A percentile compares a stretch with the other conserved stretches of the same genome.
Evolutionary conservation across 2,329 filamentous ascomycete genomes (phyloP).

Genomic region (Pseudocercospora fuligena): DNA sequence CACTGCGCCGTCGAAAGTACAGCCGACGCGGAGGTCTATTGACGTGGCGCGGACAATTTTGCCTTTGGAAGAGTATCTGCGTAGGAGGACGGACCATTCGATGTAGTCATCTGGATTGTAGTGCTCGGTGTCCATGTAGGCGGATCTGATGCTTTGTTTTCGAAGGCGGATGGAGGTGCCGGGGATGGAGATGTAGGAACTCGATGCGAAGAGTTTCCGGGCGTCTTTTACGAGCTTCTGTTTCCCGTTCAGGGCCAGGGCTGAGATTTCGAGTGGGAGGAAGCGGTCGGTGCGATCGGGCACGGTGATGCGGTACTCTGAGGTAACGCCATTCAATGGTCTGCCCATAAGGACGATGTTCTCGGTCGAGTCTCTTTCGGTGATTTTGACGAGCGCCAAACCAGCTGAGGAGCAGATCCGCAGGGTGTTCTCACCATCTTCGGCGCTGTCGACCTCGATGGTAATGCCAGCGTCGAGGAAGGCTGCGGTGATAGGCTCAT

Average conservation of each 20-base stretch:
- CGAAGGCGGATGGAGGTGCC: constrained; percentile 46
- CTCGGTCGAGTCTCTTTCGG: not conserved
- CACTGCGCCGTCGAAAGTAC: constrained; percentile 51
- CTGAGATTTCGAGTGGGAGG: constrained; percentile 15
- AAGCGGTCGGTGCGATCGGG: constrained; percentile 6
- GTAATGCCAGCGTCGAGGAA: constrained; percentile 10
- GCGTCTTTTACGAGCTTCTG: constrained; percentile 40
- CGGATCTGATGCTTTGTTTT: constrained; percentile 43
- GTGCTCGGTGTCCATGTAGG: constrained; percentile 24
- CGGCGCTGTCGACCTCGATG: constrained; percentile 2
- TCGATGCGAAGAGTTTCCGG: constrained; percentile 42
- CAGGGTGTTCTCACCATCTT: not conserved
- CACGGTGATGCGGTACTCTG: constrained; percentile 2
- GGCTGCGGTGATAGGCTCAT: constrained; percentile 16
- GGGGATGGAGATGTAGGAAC: constrained; percentile 46
- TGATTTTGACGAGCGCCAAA: constrained; percentile 8
- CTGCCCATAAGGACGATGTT: not conserved
- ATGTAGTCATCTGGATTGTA: constrained; percentile 23
- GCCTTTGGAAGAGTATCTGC: constrained; percentile 38
- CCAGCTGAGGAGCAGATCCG: constrained; percentile 10
- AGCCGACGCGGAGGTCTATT: constrained; percentile 54
- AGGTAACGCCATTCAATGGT: not conserved
- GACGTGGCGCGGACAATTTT: constrained; percentile 45
- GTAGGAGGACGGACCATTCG: constrained; percentile 20
- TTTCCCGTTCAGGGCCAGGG: constrained; percentile 50